Conservation (phyloP, 2,329 filamentous ascomycete genomes). For the Botrytis medusae region DNA sequence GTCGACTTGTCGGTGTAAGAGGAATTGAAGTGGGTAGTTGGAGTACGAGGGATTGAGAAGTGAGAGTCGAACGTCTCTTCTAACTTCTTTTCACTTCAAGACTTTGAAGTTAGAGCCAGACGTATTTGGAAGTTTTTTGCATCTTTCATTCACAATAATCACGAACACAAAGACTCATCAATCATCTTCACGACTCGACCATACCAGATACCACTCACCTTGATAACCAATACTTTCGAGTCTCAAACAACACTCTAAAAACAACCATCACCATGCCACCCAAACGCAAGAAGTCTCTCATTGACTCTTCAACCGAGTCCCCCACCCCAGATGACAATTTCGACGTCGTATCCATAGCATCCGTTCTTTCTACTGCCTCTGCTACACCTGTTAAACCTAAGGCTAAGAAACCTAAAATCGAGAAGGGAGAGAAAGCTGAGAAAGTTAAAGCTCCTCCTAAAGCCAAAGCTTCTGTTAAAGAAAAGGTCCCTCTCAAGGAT, state of each 20-base stretch:
- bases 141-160: not conserved
- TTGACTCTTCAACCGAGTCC: conserved; percentile 2
- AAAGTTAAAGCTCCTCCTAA: conserved; percentile 24
- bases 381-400: conserved; percentile 21
- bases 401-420: conserved; percentile 6
- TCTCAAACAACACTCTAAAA: not conserved
- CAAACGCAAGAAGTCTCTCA: conserved; percentile 15
- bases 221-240: not conserved
- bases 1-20: not conserved
- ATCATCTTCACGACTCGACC: not conserved
- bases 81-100: not conserved
- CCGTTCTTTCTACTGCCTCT: conserved; percentile 12
- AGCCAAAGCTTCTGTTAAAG: not conserved
- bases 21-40: not conserved
- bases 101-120: not conserved
- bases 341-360: not conserved
- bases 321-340: not conserved
- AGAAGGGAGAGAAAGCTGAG: conserved; percentile 18
- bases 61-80: not conserved
- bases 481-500: conserved; percentile 21
- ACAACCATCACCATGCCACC: conserved; percentile 8
- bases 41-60: not conserved
- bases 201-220: not conserved
- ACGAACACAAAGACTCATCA: not conserved
- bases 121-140: not conserved